These are phyloP conservation scores for Claviceps fusiformis DNA, from an alignment of 2,329 filamentous ascomycete genomes.

Conservation along the genomic window DNA sequence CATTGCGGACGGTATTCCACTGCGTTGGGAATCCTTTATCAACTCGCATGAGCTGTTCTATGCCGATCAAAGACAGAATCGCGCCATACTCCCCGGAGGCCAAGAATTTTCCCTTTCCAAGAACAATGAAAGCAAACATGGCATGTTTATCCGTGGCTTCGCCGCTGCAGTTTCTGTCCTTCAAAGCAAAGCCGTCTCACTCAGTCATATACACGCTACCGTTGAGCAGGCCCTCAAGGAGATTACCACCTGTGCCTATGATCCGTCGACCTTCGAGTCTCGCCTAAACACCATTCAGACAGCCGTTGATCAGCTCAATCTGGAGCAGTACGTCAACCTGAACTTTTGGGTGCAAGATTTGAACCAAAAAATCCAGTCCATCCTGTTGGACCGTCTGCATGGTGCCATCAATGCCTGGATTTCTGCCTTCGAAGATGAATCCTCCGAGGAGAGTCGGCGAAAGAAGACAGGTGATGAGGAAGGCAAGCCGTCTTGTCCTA, in stretches of 20 bases:
- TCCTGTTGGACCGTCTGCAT: conserved; percentile 69
- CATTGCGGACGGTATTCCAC: conserved; percentile 72
- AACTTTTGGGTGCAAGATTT: conserved; percentile 78
- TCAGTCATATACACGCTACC: conserved; percentile 67
- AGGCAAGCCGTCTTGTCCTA: conserved; percentile 40
- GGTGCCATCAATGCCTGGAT: conserved; percentile 82
- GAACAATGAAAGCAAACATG: conserved; percentile 75
- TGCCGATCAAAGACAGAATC: conserved; percentile 36
- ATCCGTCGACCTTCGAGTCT: conserved; percentile 62
- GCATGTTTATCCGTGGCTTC: conserved; percentile 92
- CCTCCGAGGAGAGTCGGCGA: conserved; percentile 37
- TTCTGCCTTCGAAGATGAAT: conserved; percentile 59
- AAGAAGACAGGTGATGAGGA: conserved; percentile 35
- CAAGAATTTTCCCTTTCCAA: conserved; percentile 32
- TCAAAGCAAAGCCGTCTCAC: conserved; percentile 71
- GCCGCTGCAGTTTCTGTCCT: conserved; percentile 75
- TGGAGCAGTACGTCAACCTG: conserved; percentile 92
- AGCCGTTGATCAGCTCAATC: conserved; percentile 87
- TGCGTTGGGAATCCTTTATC: conserved; percentile 96
- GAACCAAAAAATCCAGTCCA: conserved; percentile 72
- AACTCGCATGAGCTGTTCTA: conserved; percentile 82
- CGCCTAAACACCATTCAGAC: conserved; percentile 78
- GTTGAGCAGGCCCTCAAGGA: conserved; percentile 72
- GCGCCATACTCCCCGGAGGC: conserved; percentile 26
- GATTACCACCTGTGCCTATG: conserved; percentile 73